Base-by-base conservation (phyloP, 176 grass and related monocot species). In the Avena eriantha region DNA sequence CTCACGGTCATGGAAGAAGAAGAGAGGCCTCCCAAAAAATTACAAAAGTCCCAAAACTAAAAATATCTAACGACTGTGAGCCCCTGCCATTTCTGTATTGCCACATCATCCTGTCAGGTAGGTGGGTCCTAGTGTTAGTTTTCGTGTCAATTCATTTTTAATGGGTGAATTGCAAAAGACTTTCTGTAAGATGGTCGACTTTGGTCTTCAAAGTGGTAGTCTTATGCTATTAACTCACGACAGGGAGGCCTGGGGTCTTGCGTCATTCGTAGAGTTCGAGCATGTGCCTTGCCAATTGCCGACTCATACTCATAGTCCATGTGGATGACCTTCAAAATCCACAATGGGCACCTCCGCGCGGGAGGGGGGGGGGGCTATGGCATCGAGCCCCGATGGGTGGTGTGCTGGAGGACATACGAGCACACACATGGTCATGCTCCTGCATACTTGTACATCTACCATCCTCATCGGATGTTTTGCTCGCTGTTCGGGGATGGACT, bases 171-270 rank as follows among this genome's bases (percentile, higher is more conserved):
- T 35, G 34, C 34, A 4, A 35, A 35, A 35, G 4, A 35, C 34
- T 35, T 3, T 35, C 34, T n/a, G 4, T 35, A 35, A 4, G 4
- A 4, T 35, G 34, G 34, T 35, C 2, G 34, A 35, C 34, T 35
- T 35, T 35, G 34, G 34, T 35, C 34, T 35, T 35, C 34, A 35
- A 35, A 35, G 34, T 35, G 34, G 34, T 35, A 35, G 34, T 35
- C 4, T 35, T 35, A 35, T 35, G 34, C 34, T 35, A 35, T 35
- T 3, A 35, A 35, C 34, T 35, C 34, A 35, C 34, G 93, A 98
- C 65, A 98, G 96, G 18, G 93, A 95, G 71, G 96, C 93, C 22
- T 98, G 96, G 96, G 93, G 96, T 31, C 58, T 98, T 7, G 93
- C 96, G 1, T 88, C 90, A 2, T 47, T 88, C 3, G 54, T 35